Base-by-base conservation (phyloP, 2,329 filamentous ascomycete species). In the Metarhizium guizhouense region DNA sequence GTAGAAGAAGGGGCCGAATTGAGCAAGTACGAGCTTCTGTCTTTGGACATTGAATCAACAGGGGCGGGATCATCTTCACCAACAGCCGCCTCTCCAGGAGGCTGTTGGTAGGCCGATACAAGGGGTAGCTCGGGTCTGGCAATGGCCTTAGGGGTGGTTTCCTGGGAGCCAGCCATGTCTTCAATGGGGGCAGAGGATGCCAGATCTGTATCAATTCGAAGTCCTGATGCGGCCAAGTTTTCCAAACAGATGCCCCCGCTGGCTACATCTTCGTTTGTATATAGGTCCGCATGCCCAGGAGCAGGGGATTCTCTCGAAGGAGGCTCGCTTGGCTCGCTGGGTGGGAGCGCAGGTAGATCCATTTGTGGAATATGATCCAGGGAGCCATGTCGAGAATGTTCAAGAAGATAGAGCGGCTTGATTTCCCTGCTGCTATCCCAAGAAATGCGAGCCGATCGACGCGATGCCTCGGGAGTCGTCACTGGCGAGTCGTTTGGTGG, bases 361-460 rank as follows among this genome's bases (percentile, higher is more conserved):
- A 58, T 57, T 13, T 56, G 57, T 1, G 76, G 66, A 30, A 68
- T 60, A 25, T 65, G 62, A 32, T 69, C 66, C 3, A 63, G 62
- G 6, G 70, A 64, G 47, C 69, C 69, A 47, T 74, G 72, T 8
- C 76, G 73, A 3, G 74, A 74, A 60, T 74, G 84, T 68, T 95
- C 88, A 6, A 95, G 82, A 25, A 96, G 83, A 70, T 88, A 93
- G 8, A 96, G 74, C 0, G 92, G 92, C 61, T 88, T 85, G 64
- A 92, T 86, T 65, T 94, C 90, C 54, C 81, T 81, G 18, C 78
- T 79, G 60, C 72, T 81, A 48, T 84, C 82, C 82, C 82, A 85
- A 0, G 81, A 85, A 13, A 74, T 82, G 13, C 83, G 76, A 25
- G 75, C 64, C 47, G 71, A 66, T 52, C 71, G 68, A 61, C 72